Base-by-base conservation (phyloP, 2,329 filamentous ascomycete species). In the Calonectria naviculata region DNA sequence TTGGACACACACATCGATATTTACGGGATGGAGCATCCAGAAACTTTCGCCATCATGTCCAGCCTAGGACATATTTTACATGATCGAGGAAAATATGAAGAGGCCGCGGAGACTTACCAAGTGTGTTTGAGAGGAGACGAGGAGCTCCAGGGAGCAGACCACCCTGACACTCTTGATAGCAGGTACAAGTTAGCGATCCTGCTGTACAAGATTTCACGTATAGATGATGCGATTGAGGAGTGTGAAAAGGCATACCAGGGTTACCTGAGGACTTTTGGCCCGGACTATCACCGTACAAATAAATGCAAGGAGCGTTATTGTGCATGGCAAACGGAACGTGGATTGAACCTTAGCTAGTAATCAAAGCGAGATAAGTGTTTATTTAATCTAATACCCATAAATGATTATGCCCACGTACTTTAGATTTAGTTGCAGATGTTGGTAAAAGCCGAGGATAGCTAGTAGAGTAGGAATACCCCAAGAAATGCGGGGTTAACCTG, bases 61-160 rank as follows among this genome's bases (percentile, higher is more conserved):
- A 24, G 29, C n/a, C 10, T 44, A 10, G 46, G 19, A 2, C 0
- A 2, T 1, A 5, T 10, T 8, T 54, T 54, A 34, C 5, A 4
- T 1, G 3, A 4, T 10, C 31, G 41, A 15, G 31, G 34, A 10
- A 38, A 41, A 10, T 29, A 60, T 29, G 5, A 72, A n/a, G 73
- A 77, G 63, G 77, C 75, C 26, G 74, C 76, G 60, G 3, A 38
- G 17, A 41, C 49, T 6, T 28, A 21, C n/a, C 44, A 17, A 49
- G 9, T 15, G 17, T 24, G n/a, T 13, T 19, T 49, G 7, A 13
- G 21, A 13, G 17, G 44, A 24, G 5, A 0, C 2, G 29, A 38
- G 29, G 19, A 15, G 21, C 9, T 52, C 2, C 5, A 38, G 1
- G 61, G 61, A 19, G 34, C 12, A 6, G 31, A 64, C 3, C 26